Evolutionary conservation across 176 grass and related monocot species (phyloP).

Genomic region (Thinopyrum elongatum): DNA sequence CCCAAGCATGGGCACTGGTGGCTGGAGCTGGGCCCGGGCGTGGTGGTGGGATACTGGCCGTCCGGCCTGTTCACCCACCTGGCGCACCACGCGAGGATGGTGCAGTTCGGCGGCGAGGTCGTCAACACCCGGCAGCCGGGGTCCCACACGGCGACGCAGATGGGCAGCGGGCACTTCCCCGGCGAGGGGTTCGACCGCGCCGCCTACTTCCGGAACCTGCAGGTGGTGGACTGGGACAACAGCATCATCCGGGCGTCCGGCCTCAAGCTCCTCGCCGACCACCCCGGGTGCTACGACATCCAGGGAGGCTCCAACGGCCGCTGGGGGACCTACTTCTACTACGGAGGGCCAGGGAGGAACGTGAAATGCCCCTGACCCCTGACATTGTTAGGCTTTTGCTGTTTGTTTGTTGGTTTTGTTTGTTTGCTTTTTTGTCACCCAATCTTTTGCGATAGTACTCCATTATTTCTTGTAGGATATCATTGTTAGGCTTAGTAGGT

Average conservation of each 20-base stretch:
- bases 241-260: slow-evolving; percentile 57
- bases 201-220: slow-evolving; percentile 76
- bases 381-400: not conserved
- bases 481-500: slow-evolving; percentile 17
- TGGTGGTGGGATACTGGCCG: slow-evolving; percentile 84
- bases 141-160: slow-evolving; percentile 76
- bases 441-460: not conserved
- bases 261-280: slow-evolving; percentile 75
- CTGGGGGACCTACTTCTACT: slow-evolving; percentile 88
- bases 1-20: slow-evolving; percentile 89
- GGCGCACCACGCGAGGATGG: slow-evolving; percentile 74
- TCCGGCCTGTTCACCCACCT: slow-evolving; percentile 81
- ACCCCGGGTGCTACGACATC: slow-evolving; percentile 72
- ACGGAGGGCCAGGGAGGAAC: slow-evolving; percentile 78
- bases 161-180: slow-evolving; percentile 84
- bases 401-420: not conserved
- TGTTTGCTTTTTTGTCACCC: not conserved
- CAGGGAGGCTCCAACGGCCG: slow-evolving; percentile 52
- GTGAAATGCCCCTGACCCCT: slow-evolving; percentile 51
- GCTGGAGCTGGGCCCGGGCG: slow-evolving; percentile 58
- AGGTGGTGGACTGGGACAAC: slow-evolving; percentile 93
- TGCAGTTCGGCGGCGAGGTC: slow-evolving; percentile 89
- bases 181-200: slow-evolving; percentile 66
- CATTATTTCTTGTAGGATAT: slow-evolving; percentile 17
- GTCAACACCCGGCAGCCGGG: slow-evolving; percentile 56